phyloP scores from a whole-genome alignment of 2,329 filamentous ascomycete species.

The Fusarium mangiferae region DNA sequence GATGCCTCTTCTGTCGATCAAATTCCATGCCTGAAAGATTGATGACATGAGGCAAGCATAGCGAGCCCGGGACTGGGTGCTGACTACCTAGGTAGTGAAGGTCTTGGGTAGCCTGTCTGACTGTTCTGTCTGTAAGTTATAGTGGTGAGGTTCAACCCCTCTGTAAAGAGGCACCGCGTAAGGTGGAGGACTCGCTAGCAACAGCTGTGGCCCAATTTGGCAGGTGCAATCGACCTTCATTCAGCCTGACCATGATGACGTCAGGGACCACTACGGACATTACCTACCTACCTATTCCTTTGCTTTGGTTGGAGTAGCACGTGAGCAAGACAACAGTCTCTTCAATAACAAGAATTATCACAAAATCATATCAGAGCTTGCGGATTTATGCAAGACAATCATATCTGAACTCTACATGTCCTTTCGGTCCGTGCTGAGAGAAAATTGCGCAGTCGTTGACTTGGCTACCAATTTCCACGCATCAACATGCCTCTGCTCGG shows the following conservation, averaged over 20 bases:
- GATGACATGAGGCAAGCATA: neutral
- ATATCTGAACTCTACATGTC: neutral
- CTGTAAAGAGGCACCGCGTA: neutral
- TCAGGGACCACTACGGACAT: neutral
- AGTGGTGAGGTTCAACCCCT: neutral
- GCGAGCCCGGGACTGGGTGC: neutral
- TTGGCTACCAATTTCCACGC: constrained; percentile 5
- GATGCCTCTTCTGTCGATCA: neutral
- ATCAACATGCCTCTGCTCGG: constrained; percentile 3
- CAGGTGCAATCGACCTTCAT: constrained; percentile 14
- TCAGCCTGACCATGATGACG: constrained; percentile 17
- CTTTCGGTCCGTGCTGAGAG: neutral
- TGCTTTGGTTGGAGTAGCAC: neutral
- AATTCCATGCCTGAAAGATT: neutral
- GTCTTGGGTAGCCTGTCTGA: neutral
- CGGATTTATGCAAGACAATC: neutral
- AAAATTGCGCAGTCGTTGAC: neutral
- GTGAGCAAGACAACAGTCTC: neutral
- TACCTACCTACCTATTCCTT: too few species aligned
- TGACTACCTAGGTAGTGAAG: too few species aligned
- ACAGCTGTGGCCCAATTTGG: constrained; percentile 16
- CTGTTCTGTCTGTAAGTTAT: neutral
- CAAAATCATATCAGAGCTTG: neutral
- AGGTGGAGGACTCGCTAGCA: neutral
- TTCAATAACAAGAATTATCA: neutral